Evolutionary conservation across 2,329 filamentous ascomycete species (phyloP), one percentile per base, ranked within the genome.

Genomic region (Colletotrichum destructivum): DNA sequence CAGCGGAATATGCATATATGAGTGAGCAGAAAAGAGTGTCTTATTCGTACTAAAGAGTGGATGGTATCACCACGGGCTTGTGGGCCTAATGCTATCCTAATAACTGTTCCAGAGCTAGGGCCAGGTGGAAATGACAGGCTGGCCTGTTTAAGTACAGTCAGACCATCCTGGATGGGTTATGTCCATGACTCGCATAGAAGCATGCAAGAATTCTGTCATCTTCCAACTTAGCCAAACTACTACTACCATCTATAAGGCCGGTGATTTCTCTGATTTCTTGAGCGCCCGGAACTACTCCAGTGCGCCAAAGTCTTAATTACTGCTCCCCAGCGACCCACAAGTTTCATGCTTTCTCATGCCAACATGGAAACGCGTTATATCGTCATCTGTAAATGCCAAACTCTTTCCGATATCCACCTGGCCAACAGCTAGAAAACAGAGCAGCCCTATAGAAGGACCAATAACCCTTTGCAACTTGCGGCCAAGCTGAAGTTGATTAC

Each of bases 401-500:
- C n/a, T 26, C 47, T 51, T 51, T 51, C 47, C 47, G 21, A 51
- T 26, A n/a, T 51, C 47, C 21, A n/a, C 47, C 12, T 51, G 47
- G 12, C 47, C 47, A 26, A 51, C 13, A 2, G 47, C 47, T 51
- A 51, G n/a, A 26, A 26, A 51, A 51, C n/a, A 51, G 47, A 51
- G 47, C 47, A 51, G 23, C 23, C 47, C 47, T 51, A 26, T 18
- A 26, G 23, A 51, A 21, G 47, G 47, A 26, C 47, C 47, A 26
- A 16, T 51, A 26, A 51, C 21, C 6, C 23, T 51, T 9, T 51
- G 47, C 47, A 51, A 26, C 47, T 26, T 51, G 47, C 47, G 47
- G 47, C 47, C n/a, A 51, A 51, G n/a, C 47, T 51, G 47, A 16
- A 51, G 47, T 51, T 51, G 47, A 21, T 51, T 51, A 51, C 47